Base-by-base conservation (phyloP, 73 alveolate genomes). In the Breviolum minutum region DNA sequence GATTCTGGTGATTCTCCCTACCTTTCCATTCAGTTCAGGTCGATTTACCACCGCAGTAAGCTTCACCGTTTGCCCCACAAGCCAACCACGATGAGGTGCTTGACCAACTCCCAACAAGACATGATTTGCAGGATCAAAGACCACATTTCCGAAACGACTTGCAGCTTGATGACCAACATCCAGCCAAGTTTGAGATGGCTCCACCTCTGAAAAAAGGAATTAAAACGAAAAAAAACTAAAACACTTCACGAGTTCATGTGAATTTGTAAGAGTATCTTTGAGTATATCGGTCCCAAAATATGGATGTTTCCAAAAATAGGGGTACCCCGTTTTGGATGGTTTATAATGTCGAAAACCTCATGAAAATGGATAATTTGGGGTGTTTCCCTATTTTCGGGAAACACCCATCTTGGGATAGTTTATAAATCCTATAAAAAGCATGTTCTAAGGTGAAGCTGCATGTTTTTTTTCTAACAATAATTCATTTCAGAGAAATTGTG, bases 101-200 rank as follows among this genome's bases (percentile, higher is more conserved):
- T 86, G 94, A 29, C 94, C 94, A 9, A 86, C 94, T 27, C 94
- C 94, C 94, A 86, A 17, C 32, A 86, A 80, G 80, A 27, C 79
- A 29, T 86, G 94, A 26, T 17, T 5, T 27, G 27, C 8, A n/a
- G 94, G 81, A n/a, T 86, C 94, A n/a, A 86, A 86, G 81, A 86
- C 94, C 81, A 86, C 30, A 29, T 86, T 22, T 5, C 94, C 94
- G 29, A 86, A 86, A 30, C 94, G 94, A 27, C 76, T 48, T 77
- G 94, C 94, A 6, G 94, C 94, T 26, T n/a, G 81, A n/a, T 86
- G 94, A 26, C 94, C 94, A 29, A 86, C 2, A 17, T 86, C 74
- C 81, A 86, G 27, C 80, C 94, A 86, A 14, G 81, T 61, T 29
- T 86, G 77, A 16, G 80, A n/a, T 5, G 79, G n/a, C 11, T 24